phyloP scores from a whole-genome alignment of 75 land plant genomes.

The Sequoiadendron giganteum region DNA sequence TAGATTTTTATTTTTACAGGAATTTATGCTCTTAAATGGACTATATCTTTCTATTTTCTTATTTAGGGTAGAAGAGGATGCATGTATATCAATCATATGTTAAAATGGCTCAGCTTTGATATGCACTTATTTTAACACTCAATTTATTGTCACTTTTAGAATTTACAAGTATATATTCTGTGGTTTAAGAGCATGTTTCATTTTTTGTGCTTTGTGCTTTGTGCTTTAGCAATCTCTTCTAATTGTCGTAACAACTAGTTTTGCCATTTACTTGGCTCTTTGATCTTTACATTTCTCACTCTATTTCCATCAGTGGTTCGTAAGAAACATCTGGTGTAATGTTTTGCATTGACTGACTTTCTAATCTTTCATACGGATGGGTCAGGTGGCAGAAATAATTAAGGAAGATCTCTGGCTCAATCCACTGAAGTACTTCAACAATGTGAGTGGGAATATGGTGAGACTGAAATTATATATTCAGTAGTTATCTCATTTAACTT shows the following conservation, averaged over 20 bases:
- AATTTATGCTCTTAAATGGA: not conserved
- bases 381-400: slow-evolving; percentile 35
- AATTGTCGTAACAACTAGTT: not conserved
- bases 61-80: not conserved
- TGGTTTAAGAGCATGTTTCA: not conserved
- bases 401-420: slow-evolving; percentile 51
- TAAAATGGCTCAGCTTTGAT: not conserved
- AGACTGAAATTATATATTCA: not conserved
- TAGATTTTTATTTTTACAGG: too few species aligned
- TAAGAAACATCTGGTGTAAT: not conserved
- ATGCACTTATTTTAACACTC: not conserved
- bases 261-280: not conserved
- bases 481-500: not conserved
- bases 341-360: not conserved
- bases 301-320: not conserved
- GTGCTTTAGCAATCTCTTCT: not conserved
- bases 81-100: not conserved
- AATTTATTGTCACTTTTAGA: not conserved
- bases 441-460: slow-evolving; percentile 22
- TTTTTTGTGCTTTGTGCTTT: not conserved
- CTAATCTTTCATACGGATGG: slow-evolving; percentile 10
- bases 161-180: too few species aligned
- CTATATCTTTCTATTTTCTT: not conserved
- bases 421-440: slow-evolving; percentile 46
- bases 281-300: not conserved